phyloP scores from a whole-genome alignment of 140 eudicot species.

The Oenanthe javanica region DNA sequence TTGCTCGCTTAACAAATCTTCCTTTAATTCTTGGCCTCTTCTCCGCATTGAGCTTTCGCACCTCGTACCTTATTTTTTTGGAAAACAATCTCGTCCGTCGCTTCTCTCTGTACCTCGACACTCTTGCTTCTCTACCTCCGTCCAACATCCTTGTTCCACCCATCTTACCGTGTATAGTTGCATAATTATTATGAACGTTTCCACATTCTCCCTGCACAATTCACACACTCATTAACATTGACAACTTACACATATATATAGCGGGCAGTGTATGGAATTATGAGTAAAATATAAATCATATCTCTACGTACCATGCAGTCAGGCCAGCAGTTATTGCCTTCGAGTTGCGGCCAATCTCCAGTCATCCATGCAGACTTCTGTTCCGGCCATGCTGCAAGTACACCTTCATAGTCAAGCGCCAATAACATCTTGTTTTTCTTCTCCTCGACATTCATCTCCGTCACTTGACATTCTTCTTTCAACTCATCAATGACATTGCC shows the following conservation, averaged over 20 bases:
- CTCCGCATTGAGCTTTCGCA: slow-evolving; percentile 1
- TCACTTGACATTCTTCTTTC: slow-evolving; percentile 3
- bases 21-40: slow-evolving; percentile 8
- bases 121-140: slow-evolving; percentile 9
- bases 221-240: neutral
- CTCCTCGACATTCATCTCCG: slow-evolving; percentile 10
- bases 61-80: slow-evolving; percentile 5
- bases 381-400: slow-evolving; percentile 63
- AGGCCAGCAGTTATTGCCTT: slow-evolving; percentile 49
- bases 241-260: neutral
- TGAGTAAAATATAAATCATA: neutral
- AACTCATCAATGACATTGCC: slow-evolving; percentile 4
- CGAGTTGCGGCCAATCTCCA: slow-evolving; percentile 65
- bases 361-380: slow-evolving; percentile 72
- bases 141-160: neutral
- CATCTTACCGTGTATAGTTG: neutral
- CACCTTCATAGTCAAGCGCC: slow-evolving; percentile 59
- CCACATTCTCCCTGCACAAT: neutral
- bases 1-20: slow-evolving; percentile 10
- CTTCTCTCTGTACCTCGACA: slow-evolving; percentile 5
- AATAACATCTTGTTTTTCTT: slow-evolving; percentile 35
- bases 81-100: slow-evolving; percentile 6
- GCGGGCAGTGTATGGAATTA: neutral
- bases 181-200: neutral
- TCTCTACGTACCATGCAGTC: slow-evolving; percentile 44